These are phyloP conservation scores for Fomitopsis serialis DNA, from an alignment of 768 basidiomycete genomes.

Conservation along the genomic window DNA sequence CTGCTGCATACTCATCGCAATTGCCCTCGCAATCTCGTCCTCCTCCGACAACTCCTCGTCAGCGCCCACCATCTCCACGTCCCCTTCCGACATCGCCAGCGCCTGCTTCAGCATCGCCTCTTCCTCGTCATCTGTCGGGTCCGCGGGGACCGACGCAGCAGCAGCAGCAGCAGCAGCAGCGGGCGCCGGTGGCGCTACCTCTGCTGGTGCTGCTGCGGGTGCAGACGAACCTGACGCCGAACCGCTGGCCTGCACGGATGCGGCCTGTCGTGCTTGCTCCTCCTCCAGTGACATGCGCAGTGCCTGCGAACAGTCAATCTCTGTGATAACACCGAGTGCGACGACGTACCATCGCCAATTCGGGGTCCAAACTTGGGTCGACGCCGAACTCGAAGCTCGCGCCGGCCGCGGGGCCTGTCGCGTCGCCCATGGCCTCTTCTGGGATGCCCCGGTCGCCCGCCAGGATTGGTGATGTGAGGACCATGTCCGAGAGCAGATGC, in stretches of 20 bases:
- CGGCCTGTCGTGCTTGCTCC: constrained; percentile 72
- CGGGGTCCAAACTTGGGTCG: constrained; percentile 93
- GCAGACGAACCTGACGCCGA: constrained; percentile 27
- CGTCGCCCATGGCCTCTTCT: constrained; percentile 46
- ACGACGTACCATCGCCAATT: constrained; percentile 80
- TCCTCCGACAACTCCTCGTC: constrained; percentile 79
- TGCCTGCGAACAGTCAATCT: constrained; percentile 46
- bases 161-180: constrained; percentile 28
- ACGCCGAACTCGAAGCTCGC: constrained; percentile 80
- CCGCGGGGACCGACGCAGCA: constrained; percentile 30
- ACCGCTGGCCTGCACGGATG: constrained; percentile 34
- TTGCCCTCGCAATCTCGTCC: constrained; percentile 85
- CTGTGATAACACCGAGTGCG: not conserved
- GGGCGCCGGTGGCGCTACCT: constrained; percentile 29
- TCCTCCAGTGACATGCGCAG: constrained; percentile 97
- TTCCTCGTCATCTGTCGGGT: constrained; percentile 64
- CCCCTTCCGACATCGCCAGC: constrained; percentile 65
- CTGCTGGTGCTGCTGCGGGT: constrained; percentile 23
- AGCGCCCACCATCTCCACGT: constrained; percentile 43
- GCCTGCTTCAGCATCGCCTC: constrained; percentile 74
- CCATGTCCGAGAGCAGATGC: constrained; percentile 75
- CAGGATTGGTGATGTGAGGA: constrained; percentile 79
- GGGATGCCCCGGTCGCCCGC: constrained; percentile 76
- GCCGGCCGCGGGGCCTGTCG: constrained; percentile 40
- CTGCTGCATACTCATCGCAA: constrained; percentile 87